Conservation (phyloP, 2,329 filamentous ascomycete species). For the Apiospora koreana region DNA sequence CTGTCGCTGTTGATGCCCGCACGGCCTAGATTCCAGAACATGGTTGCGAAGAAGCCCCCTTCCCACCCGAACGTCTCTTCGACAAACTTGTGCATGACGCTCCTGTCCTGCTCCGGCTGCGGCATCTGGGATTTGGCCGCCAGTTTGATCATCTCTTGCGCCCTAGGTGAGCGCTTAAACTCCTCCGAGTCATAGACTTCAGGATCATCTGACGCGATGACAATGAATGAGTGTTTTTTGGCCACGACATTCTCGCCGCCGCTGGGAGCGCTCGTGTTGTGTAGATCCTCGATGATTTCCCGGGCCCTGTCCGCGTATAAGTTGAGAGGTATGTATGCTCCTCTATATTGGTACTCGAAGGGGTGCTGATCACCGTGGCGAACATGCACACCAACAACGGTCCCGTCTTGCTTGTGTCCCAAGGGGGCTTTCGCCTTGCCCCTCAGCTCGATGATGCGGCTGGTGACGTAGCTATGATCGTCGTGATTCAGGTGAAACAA, state of each 20-base stretch:
- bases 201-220: conserved; percentile 82
- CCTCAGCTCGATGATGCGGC: conserved; percentile 59
- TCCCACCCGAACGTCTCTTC: conserved; percentile 85
- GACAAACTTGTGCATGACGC: conserved; percentile 64
- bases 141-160: conserved; percentile 76
- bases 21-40: conserved; percentile 79
- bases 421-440: conserved; percentile 44
- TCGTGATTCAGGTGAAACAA: conserved; percentile 70
- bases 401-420: conserved; percentile 48
- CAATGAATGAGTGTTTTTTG: conserved; percentile 47
- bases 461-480: conserved; percentile 65
- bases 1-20: conserved; percentile 39
- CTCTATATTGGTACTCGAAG: conserved; percentile 72
- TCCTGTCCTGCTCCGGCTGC: conserved; percentile 42
- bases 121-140: conserved; percentile 60
- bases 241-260: conserved; percentile 36
- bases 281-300: conserved; percentile 52
- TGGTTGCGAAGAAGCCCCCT: conserved; percentile 78
- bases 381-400: conserved; percentile 72
- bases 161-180: conserved; percentile 57
- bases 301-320: conserved; percentile 64
- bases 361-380: conserved; percentile 80
- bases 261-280: conserved; percentile 42
- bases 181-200: conserved; percentile 69
- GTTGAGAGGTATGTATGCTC: conserved; percentile 76